These are phyloP conservation scores for Neurospora sp. DNA, from an alignment of 495 filamentous ascomycete species.

Conservation along the genomic window DNA sequence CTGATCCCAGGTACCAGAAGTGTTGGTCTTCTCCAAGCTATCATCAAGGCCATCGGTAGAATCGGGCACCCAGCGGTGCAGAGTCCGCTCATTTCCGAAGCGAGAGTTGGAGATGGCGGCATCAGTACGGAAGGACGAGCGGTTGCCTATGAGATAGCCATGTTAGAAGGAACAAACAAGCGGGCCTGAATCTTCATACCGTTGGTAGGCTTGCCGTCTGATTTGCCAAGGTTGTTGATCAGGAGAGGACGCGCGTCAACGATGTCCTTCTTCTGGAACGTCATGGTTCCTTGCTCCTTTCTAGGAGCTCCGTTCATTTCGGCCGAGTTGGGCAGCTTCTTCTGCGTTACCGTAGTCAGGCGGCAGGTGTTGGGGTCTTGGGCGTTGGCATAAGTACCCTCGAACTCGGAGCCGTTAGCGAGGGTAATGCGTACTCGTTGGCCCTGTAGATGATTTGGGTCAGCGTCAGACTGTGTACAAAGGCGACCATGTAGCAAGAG, in stretches of 20 bases:
- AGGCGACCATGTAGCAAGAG: no score
- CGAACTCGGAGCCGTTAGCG: conserved; percentile 61
- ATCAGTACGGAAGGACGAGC: conserved; percentile 70
- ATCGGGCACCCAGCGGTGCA: conserved; percentile 80
- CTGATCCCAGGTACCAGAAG: conserved; percentile 69
- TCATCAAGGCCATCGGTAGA: conserved; percentile 51
- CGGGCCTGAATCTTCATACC: conserved; percentile 41
- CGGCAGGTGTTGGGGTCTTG: conserved; percentile 52
- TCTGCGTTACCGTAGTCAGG: conserved; percentile 75
- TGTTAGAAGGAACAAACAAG: not conserved
- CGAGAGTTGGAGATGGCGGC: conserved; percentile 73
- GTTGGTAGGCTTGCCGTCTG: conserved; percentile 50
- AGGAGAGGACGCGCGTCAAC: conserved; percentile 50
- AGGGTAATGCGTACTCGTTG: conserved; percentile 55
- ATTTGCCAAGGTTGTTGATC: conserved; percentile 34
- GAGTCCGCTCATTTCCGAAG: conserved; percentile 56
- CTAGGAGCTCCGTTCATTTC: conserved; percentile 35
- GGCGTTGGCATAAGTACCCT: conserved; percentile 51
- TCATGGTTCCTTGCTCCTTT: conserved; percentile 50
- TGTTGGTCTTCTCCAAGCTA: conserved; percentile 51
- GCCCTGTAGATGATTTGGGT: conserved; percentile 43
- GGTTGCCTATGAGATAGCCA: conserved; percentile 21
- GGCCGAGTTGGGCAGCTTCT: conserved; percentile 31
- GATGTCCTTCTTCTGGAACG: conserved; percentile 71
- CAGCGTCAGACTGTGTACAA: conserved; percentile 1